Percentiles rank a stretch among this genome's conserved stretches.
These are phyloP conservation scores for Gnomoniopsis sp. DNA, from an alignment of 2,329 filamentous ascomycete species.

Conservation along the genomic window DNA sequence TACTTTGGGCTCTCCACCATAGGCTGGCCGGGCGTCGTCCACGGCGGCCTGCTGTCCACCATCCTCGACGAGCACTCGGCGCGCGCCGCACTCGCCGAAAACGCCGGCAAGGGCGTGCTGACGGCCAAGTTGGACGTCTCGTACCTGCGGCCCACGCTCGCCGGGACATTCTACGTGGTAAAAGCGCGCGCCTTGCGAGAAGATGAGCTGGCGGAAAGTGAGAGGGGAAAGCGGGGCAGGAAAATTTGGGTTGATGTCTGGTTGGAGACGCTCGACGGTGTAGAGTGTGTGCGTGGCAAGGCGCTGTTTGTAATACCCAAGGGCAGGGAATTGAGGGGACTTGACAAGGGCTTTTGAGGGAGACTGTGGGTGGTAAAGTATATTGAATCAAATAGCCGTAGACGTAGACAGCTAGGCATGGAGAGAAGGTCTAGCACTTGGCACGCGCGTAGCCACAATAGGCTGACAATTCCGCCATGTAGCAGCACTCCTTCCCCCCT, in stretches of 20 bases:
- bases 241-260: conserved; percentile 53
- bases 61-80: conserved; percentile 67
- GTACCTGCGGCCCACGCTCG: conserved; percentile 59
- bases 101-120: conserved; percentile 38
- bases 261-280: conserved; percentile 53
- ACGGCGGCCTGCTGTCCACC: conserved; percentile 68
- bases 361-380: not conserved
- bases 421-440: no score
- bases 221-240: conserved; percentile 35
- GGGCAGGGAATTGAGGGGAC: conserved; percentile 35
- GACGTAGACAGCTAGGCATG: not conserved
- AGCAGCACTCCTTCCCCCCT: no score
- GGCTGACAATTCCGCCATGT: no score
- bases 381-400: not conserved
- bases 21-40: conserved; percentile 70
- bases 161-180: conserved; percentile 63
- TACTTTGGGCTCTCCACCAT: conserved; percentile 62
- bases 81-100: conserved; percentile 52
- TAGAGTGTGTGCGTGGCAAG: conserved; percentile 55
- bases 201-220: conserved; percentile 22
- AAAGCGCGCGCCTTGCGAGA: conserved; percentile 41
- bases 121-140: conserved; percentile 56
- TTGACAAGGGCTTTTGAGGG: conserved; percentile 37
- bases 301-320: conserved; percentile 58
- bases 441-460: no score